These are phyloP conservation scores for Coemansia sp. DNA, from an alignment of 192 early-diverging fungal species.

Conservation along the genomic window DNA sequence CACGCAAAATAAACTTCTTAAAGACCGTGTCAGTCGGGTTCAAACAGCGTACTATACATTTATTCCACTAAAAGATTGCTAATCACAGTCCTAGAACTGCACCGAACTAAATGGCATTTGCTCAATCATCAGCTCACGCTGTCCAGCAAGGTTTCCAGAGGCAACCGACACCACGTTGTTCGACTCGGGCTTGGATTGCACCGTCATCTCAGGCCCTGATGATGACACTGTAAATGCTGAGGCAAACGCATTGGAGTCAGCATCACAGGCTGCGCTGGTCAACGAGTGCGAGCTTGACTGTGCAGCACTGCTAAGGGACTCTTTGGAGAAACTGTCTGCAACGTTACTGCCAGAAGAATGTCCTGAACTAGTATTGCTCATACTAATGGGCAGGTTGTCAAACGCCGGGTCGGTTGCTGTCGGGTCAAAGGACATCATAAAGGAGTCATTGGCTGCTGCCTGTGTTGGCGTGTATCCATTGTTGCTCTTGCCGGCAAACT, in stretches of 20 bases:
- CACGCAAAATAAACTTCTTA: no score
- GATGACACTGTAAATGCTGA: not conserved
- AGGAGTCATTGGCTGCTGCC: not conserved
- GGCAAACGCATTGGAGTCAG: not conserved
- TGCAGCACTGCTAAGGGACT: not conserved
- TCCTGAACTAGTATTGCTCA: not conserved
- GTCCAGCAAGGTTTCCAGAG: conserved; percentile 18
- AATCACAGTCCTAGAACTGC: conserved; percentile 10
- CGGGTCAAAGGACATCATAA: conserved; percentile 5
- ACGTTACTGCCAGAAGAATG: not conserved
- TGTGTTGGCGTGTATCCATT: not conserved
- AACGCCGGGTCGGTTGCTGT: not conserved
- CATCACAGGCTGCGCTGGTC: not conserved
- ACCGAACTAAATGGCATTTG: conserved; percentile 20
- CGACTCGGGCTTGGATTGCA: conserved; percentile 4
- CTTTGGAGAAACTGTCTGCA: not conserved
- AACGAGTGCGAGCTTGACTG: not conserved
- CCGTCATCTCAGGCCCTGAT: not conserved
- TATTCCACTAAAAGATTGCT: not conserved
- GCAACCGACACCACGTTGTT: conserved; percentile 35
- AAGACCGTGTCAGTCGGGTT: no score
- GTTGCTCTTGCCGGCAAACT: conserved; percentile 10
- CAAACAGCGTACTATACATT: not conserved
- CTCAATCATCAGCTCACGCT: conserved; percentile 52
- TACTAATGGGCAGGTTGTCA: not conserved